These are phyloP conservation scores for Xanthoconium separans DNA, from an alignment of 1,284 basidiomycete species.

Conservation along the genomic window DNA sequence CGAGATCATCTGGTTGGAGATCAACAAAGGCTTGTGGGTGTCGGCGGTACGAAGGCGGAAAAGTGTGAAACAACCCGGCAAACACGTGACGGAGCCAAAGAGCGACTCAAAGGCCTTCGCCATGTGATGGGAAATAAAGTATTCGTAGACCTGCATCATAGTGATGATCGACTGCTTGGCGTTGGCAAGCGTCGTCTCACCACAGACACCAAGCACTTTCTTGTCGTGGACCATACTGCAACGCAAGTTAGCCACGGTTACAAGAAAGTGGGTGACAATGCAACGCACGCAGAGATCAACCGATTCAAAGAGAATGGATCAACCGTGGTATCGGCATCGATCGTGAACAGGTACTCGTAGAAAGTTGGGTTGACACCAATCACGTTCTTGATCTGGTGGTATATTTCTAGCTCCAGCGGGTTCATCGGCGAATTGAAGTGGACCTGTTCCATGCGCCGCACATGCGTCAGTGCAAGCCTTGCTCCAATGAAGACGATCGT, in stretches of 20 bases:
- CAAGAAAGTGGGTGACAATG: not conserved
- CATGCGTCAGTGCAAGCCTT: not conserved
- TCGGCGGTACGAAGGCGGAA: conserved; percentile 93
- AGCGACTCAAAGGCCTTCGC: conserved; percentile 97
- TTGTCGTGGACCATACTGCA: conserved; percentile 88
- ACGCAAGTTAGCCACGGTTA: not conserved
- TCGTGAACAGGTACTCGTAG: conserved; percentile 96
- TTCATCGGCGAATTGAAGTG: conserved; percentile 98
- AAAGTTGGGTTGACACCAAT: conserved; percentile 98
- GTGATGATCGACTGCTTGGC: conserved; percentile 93
- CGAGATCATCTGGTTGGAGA: conserved; percentile 86
- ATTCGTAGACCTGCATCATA: conserved; percentile 99
- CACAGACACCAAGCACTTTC: conserved; percentile 91
- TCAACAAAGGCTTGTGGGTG: conserved; percentile 85
- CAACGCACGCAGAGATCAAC: conserved; percentile 82
- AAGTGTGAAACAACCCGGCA: conserved; percentile 96
- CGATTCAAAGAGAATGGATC: conserved; percentile 85
- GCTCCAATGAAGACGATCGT: conserved; percentile 11
- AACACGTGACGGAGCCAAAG: conserved; percentile 97
- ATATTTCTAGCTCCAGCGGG: conserved; percentile 95
- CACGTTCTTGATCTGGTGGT: conserved; percentile 99
- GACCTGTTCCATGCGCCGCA: conserved; percentile 50
- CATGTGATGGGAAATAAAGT: conserved; percentile 96
- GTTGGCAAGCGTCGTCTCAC: conserved; percentile 89
- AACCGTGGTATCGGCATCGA: conserved; percentile 97